Base-by-base conservation (phyloP, 2,329 filamentous ascomycete species). In the Penicillium sp. region DNA sequence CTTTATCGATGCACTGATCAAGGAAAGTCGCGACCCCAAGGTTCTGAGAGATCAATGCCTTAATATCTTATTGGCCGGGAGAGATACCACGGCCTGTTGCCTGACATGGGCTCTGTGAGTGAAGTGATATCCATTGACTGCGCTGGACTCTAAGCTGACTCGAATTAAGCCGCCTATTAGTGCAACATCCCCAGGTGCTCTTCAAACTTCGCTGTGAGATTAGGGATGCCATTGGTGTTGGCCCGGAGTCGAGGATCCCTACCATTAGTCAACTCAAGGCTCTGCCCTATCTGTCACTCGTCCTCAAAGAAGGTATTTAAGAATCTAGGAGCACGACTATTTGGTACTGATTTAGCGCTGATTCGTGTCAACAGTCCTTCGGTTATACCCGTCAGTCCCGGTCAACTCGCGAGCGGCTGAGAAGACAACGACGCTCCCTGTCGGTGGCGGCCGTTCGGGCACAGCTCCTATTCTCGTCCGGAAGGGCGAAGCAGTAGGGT, bases 91-190 rank as follows among this genome's bases (percentile, higher is more conserved):
- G 0, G 89, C 89, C 19, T 79, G 76, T 11, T 88, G 86, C 0
- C 75, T 96, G 0, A 85, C 82, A 0, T 95, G 88, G 84, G 75
- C 79, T 23, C 75, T 95, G 43, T 94, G 91, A 64, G 87, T 95
- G 64, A n/a, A n/a, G n/a, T n/a, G n/a, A n/a, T n/a, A n/a, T n/a
- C n/a, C n/a, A n/a, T n/a, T n/a, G n/a, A n/a, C n/a, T n/a, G n/a
- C n/a, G n/a, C n/a, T n/a, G n/a, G n/a, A n/a, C n/a, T n/a, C n/a
- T n/a, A n/a, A n/a, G n/a, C n/a, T n/a, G n/a, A n/a, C n/a, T n/a
- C n/a, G n/a, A n/a, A n/a, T n/a, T n/a, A n/a, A n/a, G n/a, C n/a
- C n/a, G n/a, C n/a, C n/a, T n/a, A n/a, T n/a, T n/a, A n/a, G n/a
- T n/a, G n/a, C 79, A 81, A 11, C 76, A 87, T 51, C 87, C 88